Evolutionary conservation across 768 basidiomycete species (phyloP).

Genomic region (Macrocybe gigantea): DNA sequence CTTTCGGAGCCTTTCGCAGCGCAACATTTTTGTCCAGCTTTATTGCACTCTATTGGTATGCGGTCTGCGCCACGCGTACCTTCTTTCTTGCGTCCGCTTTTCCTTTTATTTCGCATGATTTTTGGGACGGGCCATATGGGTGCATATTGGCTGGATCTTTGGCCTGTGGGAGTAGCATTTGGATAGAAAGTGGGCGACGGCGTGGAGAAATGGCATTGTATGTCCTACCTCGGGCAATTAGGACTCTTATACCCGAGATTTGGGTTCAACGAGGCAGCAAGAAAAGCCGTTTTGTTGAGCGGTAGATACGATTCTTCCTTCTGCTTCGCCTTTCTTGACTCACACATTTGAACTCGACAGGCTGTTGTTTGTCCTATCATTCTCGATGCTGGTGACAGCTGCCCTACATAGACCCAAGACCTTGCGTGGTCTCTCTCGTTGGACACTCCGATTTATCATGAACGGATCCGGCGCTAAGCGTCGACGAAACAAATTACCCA

Average conservation of each 20-base stretch:
- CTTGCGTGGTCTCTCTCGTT: conserved; percentile 68
- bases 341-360: conserved; percentile 25
- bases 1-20: conserved; percentile 54
- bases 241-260: conserved; percentile 51
- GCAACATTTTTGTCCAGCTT: conserved; percentile 71
- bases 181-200: conserved; percentile 66
- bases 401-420: conserved; percentile 56
- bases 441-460: conserved; percentile 57
- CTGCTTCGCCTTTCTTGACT: background rate
- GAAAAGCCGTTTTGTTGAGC: conserved; percentile 41
- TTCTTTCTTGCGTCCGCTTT: conserved; percentile 57
- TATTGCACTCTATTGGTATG: conserved; percentile 62
- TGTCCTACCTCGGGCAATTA: conserved; percentile 65
- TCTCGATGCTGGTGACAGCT: conserved; percentile 60
- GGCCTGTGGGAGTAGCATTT: conserved; percentile 70
- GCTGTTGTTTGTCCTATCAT: conserved; percentile 52
- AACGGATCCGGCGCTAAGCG: too few species aligned
- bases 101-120: conserved; percentile 65
- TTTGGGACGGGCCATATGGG: conserved; percentile 76
- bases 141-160: conserved; percentile 62
- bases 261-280: conserved; percentile 42
- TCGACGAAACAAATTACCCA: too few species aligned
- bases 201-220: conserved; percentile 79
- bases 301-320: conserved; percentile 31
- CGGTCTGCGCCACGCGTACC: conserved; percentile 67